These are phyloP conservation scores for Raffaelea albimanens DNA, from an alignment of 2,329 filamentous ascomycete genomes.

Conservation along the genomic window DNA sequence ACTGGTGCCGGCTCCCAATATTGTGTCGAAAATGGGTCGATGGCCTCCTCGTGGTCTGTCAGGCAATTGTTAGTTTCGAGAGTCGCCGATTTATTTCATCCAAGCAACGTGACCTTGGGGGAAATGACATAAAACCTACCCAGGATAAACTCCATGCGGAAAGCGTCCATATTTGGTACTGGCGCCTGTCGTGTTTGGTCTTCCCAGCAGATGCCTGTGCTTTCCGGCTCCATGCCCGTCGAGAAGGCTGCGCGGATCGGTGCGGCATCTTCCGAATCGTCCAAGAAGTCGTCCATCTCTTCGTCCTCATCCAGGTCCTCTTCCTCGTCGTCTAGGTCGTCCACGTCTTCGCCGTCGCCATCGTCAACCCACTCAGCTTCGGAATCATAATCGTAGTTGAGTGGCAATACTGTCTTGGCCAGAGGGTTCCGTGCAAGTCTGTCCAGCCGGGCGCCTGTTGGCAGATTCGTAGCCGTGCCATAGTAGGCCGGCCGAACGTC, in stretches of 20 bases:
- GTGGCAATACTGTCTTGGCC: constrained; percentile 42
- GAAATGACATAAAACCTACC: constrained; percentile 36
- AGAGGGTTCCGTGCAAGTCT: constrained; percentile 45
- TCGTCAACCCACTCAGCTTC: constrained; percentile 80
- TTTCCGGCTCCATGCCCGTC: constrained; percentile 66
- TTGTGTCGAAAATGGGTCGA: constrained; percentile 73
- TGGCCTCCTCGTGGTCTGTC: constrained; percentile 40
- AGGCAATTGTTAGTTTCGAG: constrained; percentile 8
- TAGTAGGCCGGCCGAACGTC: constrained; percentile 62
- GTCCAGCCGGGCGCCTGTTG: constrained; percentile 38
- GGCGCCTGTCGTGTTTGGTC: constrained; percentile 38
- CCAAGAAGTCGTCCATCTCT: constrained; percentile 83
- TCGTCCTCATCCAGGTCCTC: constrained; percentile 64
- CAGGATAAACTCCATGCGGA: constrained; percentile 66
- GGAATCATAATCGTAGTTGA: constrained; percentile 78
- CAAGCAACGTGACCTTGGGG: no score
- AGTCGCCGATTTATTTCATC: no score
- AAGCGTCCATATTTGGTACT: constrained; percentile 43
- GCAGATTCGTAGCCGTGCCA: constrained; percentile 59
- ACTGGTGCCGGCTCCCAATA: constrained; percentile 57
- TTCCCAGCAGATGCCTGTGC: constrained; percentile 79
- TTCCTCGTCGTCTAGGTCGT: constrained; percentile 59
- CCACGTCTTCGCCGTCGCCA: constrained; percentile 60
- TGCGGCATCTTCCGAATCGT: constrained; percentile 68
- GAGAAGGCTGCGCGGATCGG: constrained; percentile 47